Conservation (phyloP, 2,329 filamentous ascomycete genomes). For the Fusarium ramigenum region DNA sequence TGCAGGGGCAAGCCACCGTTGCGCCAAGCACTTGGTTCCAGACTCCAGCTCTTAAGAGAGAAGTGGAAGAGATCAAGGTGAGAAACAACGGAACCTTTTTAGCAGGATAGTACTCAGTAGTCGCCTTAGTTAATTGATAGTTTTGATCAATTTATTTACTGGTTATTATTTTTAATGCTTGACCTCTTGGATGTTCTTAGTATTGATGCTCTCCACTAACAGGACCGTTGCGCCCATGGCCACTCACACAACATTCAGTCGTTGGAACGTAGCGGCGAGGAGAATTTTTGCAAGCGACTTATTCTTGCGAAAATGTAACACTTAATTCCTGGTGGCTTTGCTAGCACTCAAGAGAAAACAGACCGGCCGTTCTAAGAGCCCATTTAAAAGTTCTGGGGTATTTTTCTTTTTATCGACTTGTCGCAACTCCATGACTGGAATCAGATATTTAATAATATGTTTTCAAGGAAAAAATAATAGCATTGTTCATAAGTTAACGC, state of each 20-base stretch:
- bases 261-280: neutral
- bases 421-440: neutral
- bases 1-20: neutral
- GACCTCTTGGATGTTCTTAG: neutral
- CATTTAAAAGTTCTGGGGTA: neutral
- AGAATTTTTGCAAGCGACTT: neutral
- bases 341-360: neutral
- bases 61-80: neutral
- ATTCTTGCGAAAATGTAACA: neutral
- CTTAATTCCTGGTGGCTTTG: neutral
- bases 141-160: accelerated
- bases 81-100: accelerated
- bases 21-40: too few species aligned
- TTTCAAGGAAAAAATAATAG: neutral
- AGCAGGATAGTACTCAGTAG: neutral
- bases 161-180: neutral
- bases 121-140: accelerated
- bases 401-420: neutral
- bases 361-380: neutral
- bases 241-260: neutral
- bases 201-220: neutral
- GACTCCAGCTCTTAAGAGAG: neutral
- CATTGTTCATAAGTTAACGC: neutral
- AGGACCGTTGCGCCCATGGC: neutral
- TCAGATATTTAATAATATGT: neutral